phyloP scores from a whole-genome alignment of 1,284 basidiomycete genomes.

The Cryptococcus sp. region DNA sequence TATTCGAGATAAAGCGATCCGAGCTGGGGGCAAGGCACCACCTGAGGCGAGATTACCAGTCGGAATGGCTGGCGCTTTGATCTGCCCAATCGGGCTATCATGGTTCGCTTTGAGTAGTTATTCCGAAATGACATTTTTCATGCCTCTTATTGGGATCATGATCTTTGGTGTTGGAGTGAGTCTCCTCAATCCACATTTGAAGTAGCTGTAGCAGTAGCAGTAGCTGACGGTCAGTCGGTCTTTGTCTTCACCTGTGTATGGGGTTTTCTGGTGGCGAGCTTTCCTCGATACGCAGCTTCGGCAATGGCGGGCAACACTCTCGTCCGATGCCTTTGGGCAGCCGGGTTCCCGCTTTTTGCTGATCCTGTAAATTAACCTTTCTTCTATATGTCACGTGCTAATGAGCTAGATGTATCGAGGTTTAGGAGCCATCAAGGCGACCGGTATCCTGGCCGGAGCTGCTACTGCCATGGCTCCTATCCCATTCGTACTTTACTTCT shows the following conservation, averaged over 20 bases:
- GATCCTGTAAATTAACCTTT: background rate
- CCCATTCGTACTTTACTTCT: background rate
- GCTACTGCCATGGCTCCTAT: background rate
- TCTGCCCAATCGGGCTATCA: background rate
- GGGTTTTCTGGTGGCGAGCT: background rate
- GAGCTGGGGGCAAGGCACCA: background rate
- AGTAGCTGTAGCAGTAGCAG: no score
- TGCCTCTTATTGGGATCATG: background rate
- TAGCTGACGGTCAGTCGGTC: background rate
- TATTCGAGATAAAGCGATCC: background rate
- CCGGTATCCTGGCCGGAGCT: background rate
- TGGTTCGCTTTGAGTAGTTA: background rate
- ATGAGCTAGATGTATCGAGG: background rate
- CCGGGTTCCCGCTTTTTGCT: constrained; percentile 21
- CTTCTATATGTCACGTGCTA: background rate
- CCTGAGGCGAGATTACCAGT: background rate
- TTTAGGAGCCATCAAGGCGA: background rate
- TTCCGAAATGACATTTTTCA: background rate
- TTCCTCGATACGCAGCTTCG: background rate
- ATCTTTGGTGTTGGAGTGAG: background rate
- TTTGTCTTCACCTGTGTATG: background rate
- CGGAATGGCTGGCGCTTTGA: background rate
- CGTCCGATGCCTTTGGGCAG: constrained; percentile 12
- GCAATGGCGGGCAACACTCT: constrained; percentile 27
- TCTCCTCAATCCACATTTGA: no score